phyloP scores from a whole-genome alignment of 495 filamentous ascomycete genomes.

The Oidiodendron maius region DNA sequence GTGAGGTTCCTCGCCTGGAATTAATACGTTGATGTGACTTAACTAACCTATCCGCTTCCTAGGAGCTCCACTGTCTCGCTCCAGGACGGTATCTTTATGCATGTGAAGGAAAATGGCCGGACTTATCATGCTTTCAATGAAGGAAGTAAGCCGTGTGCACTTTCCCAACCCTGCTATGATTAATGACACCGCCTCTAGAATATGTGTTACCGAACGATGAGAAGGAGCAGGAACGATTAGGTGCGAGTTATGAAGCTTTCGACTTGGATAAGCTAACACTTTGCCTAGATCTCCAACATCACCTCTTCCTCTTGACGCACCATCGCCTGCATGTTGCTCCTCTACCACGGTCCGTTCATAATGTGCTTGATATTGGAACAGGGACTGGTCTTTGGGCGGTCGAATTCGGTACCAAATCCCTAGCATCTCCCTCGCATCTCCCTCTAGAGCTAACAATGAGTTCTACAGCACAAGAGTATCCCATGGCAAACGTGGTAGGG shows the following conservation, averaged over 20 bases:
- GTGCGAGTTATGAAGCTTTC: not conserved
- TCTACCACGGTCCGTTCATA: constrained; percentile 24
- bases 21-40: not conserved
- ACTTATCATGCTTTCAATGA: constrained; percentile 31
- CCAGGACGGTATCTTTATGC: not conserved
- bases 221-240: not conserved
- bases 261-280: not conserved
- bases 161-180: not conserved
- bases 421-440: constrained; percentile 16
- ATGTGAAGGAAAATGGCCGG: constrained; percentile 2
- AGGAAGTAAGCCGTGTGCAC: constrained; percentile 24
- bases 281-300: constrained; percentile 31
- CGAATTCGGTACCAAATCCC: constrained; percentile 33
- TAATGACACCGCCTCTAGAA: constrained; percentile 11
- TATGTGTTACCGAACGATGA: constrained; percentile 24
- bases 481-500: constrained; percentile 34
- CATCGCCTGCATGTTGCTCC: constrained; percentile 39
- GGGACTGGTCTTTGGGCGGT: constrained; percentile 54
- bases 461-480: constrained; percentile 17
- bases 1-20: not conserved
- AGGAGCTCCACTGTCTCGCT: constrained; percentile 1
- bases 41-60: not conserved
- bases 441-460: constrained; percentile 24
- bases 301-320: constrained; percentile 43
- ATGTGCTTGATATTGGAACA: constrained; percentile 53